Conservation (phyloP, 495 filamentous ascomycete species). For the Aspergillus sclerotioniger region DNA sequence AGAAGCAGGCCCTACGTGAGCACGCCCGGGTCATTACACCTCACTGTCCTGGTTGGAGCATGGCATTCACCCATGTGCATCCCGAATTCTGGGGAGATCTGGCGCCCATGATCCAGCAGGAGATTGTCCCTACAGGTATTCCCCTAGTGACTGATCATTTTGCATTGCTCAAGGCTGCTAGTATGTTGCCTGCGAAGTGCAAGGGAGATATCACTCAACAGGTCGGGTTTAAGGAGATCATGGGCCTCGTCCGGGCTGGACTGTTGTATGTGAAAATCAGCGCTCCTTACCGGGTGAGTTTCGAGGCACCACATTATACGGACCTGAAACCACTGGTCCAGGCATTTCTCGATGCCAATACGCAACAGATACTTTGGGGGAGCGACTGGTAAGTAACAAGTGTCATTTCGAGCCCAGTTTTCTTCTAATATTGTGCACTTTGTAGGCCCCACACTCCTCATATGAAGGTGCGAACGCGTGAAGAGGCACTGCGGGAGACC, state of each 20-base stretch:
- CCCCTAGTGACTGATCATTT: slow-evolving; percentile 27
- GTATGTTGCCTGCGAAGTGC: slow-evolving; percentile 17
- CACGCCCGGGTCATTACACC: slow-evolving; percentile 15
- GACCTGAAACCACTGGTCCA: slow-evolving; percentile 22
- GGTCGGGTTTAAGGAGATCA: slow-evolving; percentile 19
- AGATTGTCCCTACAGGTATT: slow-evolving; percentile 17
- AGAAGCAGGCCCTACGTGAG: slow-evolving; percentile 20
- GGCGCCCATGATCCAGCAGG: slow-evolving; percentile 17
- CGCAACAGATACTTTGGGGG: slow-evolving; percentile 22
- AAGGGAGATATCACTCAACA: slow-evolving; percentile 16
- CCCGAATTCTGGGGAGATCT: slow-evolving; percentile 25
- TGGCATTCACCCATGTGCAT: slow-evolving; percentile 29
- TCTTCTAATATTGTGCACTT: not conserved
- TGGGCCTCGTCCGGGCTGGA: slow-evolving; percentile 21
- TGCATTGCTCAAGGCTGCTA: slow-evolving; percentile 22
- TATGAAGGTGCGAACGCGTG: slow-evolving; percentile 23
- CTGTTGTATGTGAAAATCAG: slow-evolving; percentile 27
- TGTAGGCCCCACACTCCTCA: slow-evolving; percentile 24
- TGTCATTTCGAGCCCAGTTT: no score
- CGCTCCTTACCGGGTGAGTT: slow-evolving; percentile 27
- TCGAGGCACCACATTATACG: slow-evolving; percentile 16
- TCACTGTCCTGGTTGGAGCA: slow-evolving; percentile 21
- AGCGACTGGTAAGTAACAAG: slow-evolving; percentile 31
- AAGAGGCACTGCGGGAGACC: slow-evolving; percentile 23
- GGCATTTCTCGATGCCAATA: slow-evolving; percentile 22